A percentile compares a stretch with the other conserved stretches of the same genome.
These are phyloP conservation scores for Aspergillus fumigatus DNA, from an alignment of 2,329 filamentous ascomycete genomes.

Conservation along the genomic window DNA sequence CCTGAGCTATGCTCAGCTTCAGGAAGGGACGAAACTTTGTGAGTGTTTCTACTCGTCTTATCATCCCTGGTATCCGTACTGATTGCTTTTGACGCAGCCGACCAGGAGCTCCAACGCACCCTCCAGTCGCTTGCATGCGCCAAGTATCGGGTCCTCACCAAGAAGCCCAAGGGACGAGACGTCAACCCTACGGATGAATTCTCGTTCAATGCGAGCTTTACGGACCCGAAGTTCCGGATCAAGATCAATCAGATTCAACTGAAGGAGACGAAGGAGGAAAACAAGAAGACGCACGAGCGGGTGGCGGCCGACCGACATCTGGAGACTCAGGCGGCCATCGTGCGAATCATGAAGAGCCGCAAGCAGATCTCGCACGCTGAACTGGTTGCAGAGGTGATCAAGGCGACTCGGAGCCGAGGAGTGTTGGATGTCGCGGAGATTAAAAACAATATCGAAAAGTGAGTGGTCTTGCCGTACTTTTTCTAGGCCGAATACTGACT, in stretches of 20 bases:
- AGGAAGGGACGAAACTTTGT: conserved; percentile 68
- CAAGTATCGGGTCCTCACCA: conserved; percentile 76
- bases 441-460: conserved; percentile 96
- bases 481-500: background rate
- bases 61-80: conserved; percentile 10
- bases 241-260: conserved; percentile 99
- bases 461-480: conserved; percentile 33
- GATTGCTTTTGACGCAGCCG: conserved; percentile 45
- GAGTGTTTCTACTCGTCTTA: conserved; percentile 27
- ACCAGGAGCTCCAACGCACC: conserved; percentile 77
- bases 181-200: conserved; percentile 77
- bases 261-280: conserved; percentile 92
- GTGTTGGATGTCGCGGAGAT: conserved; percentile 82
- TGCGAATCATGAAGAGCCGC: conserved; percentile 92
- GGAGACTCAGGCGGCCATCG: conserved; percentile 95
- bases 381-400: conserved; percentile 86
- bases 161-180: conserved; percentile 80
- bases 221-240: conserved; percentile 77
- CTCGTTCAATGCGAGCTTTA: conserved; percentile 71
- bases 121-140: conserved; percentile 93
- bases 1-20: conserved; percentile 71
- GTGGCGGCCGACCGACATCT: conserved; percentile 87
- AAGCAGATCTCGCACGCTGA: conserved; percentile 85
- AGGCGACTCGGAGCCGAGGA: conserved; percentile 79
- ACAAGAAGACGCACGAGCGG: conserved; percentile 86